A percentile compares a stretch with the other conserved stretches of the same genome.
phyloP scores from a whole-genome alignment of 2,329 filamentous ascomycete species.

The Chalaropsis ovoidea region DNA sequence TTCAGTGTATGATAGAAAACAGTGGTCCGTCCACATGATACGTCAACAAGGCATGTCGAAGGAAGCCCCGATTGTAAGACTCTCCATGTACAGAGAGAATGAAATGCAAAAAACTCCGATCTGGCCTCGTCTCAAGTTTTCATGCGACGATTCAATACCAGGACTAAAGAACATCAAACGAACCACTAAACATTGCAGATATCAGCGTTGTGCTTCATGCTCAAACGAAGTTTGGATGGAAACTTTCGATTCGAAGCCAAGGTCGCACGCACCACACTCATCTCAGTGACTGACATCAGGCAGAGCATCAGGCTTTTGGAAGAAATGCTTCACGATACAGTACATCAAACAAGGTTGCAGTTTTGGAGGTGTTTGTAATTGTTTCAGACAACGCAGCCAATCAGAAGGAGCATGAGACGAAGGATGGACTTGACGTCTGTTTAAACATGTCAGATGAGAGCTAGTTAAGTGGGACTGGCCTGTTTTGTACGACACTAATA shows the following conservation, averaged over 20 bases:
- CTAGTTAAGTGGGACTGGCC: not conserved
- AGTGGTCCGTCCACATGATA: not conserved
- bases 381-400: not conserved
- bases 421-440: not conserved
- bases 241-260: not conserved
- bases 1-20: too few species aligned
- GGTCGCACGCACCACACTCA: not conserved
- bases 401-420: not conserved
- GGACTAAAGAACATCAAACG: not conserved
- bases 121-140: not conserved
- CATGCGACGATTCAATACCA: not conserved
- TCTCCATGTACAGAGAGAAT: not conserved
- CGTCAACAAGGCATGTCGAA: not conserved
- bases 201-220: not conserved
- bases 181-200: not conserved
- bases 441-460: not conserved
- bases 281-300: not conserved
- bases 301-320: not conserved
- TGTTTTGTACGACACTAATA: not conserved
- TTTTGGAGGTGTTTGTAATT: not conserved
- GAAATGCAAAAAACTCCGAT: not conserved
- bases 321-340: slow-evolving; percentile 2
- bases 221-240: not conserved
- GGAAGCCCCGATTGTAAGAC: not conserved
- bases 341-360: slow-evolving; percentile 24